Conservation (phyloP, 805 yeast genomes). For the Lipomyces starkeyi region DNA sequence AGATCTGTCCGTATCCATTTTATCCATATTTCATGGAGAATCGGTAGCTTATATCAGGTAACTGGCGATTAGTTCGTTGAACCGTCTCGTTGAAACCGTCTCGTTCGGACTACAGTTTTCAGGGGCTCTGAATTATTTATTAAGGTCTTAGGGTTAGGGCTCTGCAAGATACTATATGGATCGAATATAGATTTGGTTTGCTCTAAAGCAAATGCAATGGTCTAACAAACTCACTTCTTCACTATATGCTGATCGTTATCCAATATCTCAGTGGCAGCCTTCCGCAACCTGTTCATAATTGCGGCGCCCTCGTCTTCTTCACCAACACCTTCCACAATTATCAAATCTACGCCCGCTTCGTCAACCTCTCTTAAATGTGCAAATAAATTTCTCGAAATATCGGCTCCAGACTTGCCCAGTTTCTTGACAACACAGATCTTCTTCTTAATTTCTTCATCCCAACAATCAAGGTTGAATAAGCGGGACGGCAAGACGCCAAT, state of each 20-base stretch:
- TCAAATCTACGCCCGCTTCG: constrained; percentile 65
- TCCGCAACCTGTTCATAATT: constrained; percentile 85
- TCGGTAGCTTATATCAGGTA: background rate
- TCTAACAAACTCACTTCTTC: constrained; percentile 9
- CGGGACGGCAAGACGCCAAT: constrained; percentile 35
- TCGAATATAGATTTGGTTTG: background rate
- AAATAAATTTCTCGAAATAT: constrained; percentile 79
- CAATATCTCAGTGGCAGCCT: constrained; percentile 69
- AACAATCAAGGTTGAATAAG: constrained; percentile 15
- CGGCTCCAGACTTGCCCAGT: constrained; percentile 58
- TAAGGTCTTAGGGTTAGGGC: too few species aligned
- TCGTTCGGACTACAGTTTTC: background rate
- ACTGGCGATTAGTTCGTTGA: too few species aligned
- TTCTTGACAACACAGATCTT: constrained; percentile 16
- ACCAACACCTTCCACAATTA: constrained; percentile 82
- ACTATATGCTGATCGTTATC: constrained; percentile 17
- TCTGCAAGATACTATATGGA: too few species aligned
- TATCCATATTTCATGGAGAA: background rate
- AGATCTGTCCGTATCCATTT: constrained; percentile 16
- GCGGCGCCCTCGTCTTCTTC: constrained; percentile 87
- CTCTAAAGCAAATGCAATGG: background rate
- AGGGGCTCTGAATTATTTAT: background rate
- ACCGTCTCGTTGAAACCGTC: too few species aligned
- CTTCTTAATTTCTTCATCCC: constrained; percentile 16
- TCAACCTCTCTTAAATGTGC: constrained; percentile 77